phyloP scores from a whole-genome alignment of 2,329 filamentous ascomycete species.

The Alternaria tenuissima region DNA sequence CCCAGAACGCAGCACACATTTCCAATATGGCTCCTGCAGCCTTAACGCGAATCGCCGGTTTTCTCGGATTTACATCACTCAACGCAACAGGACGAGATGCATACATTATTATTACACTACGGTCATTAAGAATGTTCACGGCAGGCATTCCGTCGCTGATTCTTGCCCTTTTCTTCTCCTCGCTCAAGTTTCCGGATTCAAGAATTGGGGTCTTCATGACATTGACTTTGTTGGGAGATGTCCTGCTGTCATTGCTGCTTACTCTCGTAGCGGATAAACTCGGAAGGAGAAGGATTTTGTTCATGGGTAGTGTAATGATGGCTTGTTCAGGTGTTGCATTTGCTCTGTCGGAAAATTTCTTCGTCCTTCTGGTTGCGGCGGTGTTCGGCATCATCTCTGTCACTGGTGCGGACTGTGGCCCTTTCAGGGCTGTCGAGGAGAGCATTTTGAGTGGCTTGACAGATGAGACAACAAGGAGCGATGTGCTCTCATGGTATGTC shows the following conservation, averaged over 20 bases:
- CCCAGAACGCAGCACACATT: neutral
- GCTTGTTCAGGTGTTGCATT: slow-evolving; percentile 47
- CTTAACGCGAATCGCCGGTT: slow-evolving; percentile 33
- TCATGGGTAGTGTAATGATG: slow-evolving; percentile 50
- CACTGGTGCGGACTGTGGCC: slow-evolving; percentile 46
- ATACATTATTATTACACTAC: slow-evolving; percentile 54
- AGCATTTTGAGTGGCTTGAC: slow-evolving; percentile 49
- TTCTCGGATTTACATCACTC: slow-evolving; percentile 45
- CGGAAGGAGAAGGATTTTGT: slow-evolving; percentile 46
- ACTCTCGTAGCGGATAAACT: slow-evolving; percentile 51
- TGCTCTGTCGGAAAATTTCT: slow-evolving; percentile 48
- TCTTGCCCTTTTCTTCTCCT: slow-evolving; percentile 50
- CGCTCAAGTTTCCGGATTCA: slow-evolving; percentile 45
- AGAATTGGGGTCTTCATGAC: slow-evolving; percentile 54
- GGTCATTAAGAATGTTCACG: slow-evolving; percentile 47
- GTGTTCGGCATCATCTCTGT: slow-evolving; percentile 52
- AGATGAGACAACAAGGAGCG: slow-evolving; percentile 44
- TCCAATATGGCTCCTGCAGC: slow-evolving; percentile 28
- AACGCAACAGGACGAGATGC: slow-evolving; percentile 47
- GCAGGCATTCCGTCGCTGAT: slow-evolving; percentile 50
- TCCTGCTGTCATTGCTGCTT: slow-evolving; percentile 46
- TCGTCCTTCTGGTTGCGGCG: slow-evolving; percentile 48
- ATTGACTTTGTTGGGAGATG: slow-evolving; percentile 51
- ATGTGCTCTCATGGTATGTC: slow-evolving; percentile 53
- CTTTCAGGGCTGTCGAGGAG: slow-evolving; percentile 49